Base-by-base conservation (phyloP, 768 basidiomycete species). In the Termitomyces sp. region DNA sequence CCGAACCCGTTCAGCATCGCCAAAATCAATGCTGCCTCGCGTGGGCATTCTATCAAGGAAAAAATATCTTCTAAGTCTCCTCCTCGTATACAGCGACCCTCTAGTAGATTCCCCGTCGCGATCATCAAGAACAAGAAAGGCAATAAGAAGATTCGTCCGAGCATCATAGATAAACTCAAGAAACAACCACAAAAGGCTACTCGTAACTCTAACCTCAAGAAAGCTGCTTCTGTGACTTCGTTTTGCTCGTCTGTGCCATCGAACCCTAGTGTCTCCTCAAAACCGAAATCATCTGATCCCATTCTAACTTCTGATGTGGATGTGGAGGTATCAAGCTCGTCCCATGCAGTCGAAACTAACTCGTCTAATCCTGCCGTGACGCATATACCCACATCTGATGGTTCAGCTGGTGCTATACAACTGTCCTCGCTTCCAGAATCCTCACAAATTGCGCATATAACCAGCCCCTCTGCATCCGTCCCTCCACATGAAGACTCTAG, bases 1-100 rank as follows among this genome's bases (percentile, higher is more conserved):
- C 81, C 88, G 0, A 92, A 90, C 65, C 90, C 90, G 0, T 92
- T 89, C 80, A 82, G 81, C 56, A 90, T 92, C 56, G 90, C 90
- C 4, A 87, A 84, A 64, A 83, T 88, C 32, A 92, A 92, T 61
- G 90, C 90, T 44, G 81, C 81, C 0, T 75, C 77, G 35, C 81
- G 88, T 13, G 53, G 43, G 10, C 42, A 26, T 16, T 60, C 9
- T 38, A 7, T 33, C 5, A 56, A 61, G 30, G 48, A 38, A 12
- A 54, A 22, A 0, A 14, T 13, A 18, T 10, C 33, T 6, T 24
- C 24, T 18, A 30, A 20, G 16, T 5, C 24, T 16, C 10, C 22
- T 36, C 12, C 54, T 56, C 46, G 22, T 22, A 14, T 0, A 53
- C 9, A 40, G 12, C 44, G 33, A 28, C 26, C 43, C 33, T 33